Conservation (phyloP, 768 basidiomycete genomes). For the Dacryopinax spathularia region DNA sequence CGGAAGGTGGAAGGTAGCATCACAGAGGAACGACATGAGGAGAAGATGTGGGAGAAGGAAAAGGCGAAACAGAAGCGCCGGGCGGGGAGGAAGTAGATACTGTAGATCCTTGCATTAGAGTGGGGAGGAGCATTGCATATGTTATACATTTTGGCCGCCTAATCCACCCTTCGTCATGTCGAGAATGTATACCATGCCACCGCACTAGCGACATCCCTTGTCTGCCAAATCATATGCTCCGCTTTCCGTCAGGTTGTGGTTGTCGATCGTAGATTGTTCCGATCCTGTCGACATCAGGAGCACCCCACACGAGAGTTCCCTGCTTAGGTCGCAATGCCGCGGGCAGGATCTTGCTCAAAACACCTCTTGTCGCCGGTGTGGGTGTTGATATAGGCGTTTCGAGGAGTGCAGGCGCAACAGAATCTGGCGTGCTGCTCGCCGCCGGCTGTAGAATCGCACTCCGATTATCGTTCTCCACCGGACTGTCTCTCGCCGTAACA, state of each 20-base stretch:
- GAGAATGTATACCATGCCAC: too few relatives aligned
- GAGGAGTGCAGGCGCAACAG: conserved; percentile 3
- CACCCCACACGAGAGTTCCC: conserved; percentile 59
- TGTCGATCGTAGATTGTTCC: conserved; percentile 32
- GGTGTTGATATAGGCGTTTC: too few relatives aligned
- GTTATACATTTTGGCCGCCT: background rate
- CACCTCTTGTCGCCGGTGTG: conserved; percentile 4
- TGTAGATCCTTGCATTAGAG: background rate
- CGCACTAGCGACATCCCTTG: too few relatives aligned
- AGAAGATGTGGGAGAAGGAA: conserved; percentile 89
- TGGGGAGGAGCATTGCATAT: background rate
- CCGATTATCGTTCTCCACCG: background rate
- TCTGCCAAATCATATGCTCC: background rate
- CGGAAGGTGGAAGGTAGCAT: conserved; percentile 47
- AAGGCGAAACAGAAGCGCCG: conserved; percentile 66
- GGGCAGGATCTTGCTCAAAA: conserved; percentile 36
- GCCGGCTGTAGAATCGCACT: conserved; percentile 18
- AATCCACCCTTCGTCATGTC: too few relatives aligned
- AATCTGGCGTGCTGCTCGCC: conserved; percentile 14
- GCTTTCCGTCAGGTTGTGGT: background rate
- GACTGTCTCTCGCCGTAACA: conserved; percentile 20
- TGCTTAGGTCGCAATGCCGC: conserved; percentile 41
- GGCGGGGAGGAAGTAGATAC: conserved; percentile 44
- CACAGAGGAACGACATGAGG: conserved; percentile 34
- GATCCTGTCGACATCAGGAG: conserved; percentile 50